Evolutionary conservation across 306 rosid species (phyloP), one percentile per base, ranked within the genome.

Genomic region (Abrus pulchellus): DNA sequence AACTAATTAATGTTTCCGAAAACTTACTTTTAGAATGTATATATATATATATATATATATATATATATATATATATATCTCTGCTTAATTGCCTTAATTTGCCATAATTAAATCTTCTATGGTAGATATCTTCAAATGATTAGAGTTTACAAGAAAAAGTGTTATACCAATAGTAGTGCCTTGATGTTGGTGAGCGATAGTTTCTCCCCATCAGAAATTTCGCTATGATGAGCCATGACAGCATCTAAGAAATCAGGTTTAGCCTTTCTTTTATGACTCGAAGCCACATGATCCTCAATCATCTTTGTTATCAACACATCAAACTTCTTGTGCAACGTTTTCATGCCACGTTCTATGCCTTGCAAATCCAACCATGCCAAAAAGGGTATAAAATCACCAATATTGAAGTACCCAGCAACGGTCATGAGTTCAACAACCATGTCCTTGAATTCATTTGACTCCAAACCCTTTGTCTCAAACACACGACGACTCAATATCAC

Each of bases 361-460:
- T 80, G 83, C n/a, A 80, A 11, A 38, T 80, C 83, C 33, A 80
- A 29, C 47, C 70, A 38, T 0, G 63, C 78, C 66, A 80, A 68
- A 40, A 62, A 29, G 9, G 83, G 78, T 12, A 80, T 34, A 14
- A 80, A 80, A 29, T 80, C 83, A 27, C 83, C 83, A 49, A 80
- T 80, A 28, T 80, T 80, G 20, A 80, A 80, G 45, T 71, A 71
- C 3, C 83, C 83, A 9, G 83, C 78, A 7, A 65, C 52, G 0
- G 83, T 71, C 78, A 71, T 80, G 9, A 80, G 78, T 32, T 80
- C 54, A 9, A 80, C 83, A 12, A 80, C 83, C 78, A 80, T 80
- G 59, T 80, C 83, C 78, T 80, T 80, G 49, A 80, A 80, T 62
- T 80, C 73, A 54, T 80, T 80, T 0, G 83, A 80, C 7, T 80